Base-by-base conservation (phyloP, 1,139 yeast genomes). In the Lodderomyces metapsilosis region DNA sequence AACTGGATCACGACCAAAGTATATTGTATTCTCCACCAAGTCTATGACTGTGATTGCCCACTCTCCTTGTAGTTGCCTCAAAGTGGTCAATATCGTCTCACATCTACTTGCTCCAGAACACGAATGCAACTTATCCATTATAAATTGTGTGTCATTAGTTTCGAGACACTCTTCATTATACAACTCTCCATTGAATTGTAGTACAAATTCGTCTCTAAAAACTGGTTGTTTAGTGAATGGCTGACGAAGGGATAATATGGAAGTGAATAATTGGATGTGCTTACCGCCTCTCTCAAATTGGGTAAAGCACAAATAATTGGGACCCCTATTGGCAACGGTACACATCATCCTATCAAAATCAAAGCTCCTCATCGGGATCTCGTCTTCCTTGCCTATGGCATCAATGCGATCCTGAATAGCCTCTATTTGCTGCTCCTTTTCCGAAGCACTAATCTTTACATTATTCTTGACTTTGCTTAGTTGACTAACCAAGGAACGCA, bases 121-220 rank as follows among this genome's bases (percentile, higher is more conserved):
- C 4, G 37, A 17, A 12, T 44, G 40, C n/a, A 64, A 42, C 23
- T 59, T 59, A 1, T 57, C 52, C 43, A 51, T 50, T 17, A 59
- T 53, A 49, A 39, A 70, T 10, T 49, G 54, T 0, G 76, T 72
- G 48, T 73, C 76, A 43, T 68, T 71, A 2, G 51, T 40, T 2
- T 47, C 43, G 27, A 63, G 52, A 24, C 84, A 76, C 28, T 76
- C 82, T 1, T 59, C 54, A 50, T 83, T 82, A 58, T 91, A 91
- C 10, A 89, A 64, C 57, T 91, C 98, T 0, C 98, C 98, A 58
- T 92, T 92, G 63, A 84, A 92, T 54, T 87, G 96, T 49, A 81
- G 43, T 54, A 62, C 38, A 45, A 56, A 59, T 12, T 58, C 59
- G 7, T 58, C 61, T 13, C 52, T 52, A 2, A 40, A 42, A 1